These are phyloP conservation scores for Acanthamoeba castellanii DNA, from an alignment of 208 protist genomes.

Conservation along the genomic window DNA sequence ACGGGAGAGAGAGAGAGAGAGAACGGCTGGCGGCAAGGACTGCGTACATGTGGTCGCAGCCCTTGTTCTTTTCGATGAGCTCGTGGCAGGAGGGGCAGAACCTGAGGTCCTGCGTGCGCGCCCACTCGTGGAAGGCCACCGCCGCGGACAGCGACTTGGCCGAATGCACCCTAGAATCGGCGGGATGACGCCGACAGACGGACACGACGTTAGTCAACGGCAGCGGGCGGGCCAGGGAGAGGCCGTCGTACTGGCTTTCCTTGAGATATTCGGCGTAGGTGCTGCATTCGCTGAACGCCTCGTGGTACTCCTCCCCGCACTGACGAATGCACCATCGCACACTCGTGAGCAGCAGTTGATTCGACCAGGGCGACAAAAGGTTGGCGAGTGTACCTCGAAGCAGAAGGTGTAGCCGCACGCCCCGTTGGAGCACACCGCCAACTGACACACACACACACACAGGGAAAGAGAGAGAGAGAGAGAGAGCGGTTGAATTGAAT, in stretches of 20 bases:
- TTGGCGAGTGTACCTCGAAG: neutral
- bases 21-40: too few species aligned
- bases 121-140: constrained; percentile 5
- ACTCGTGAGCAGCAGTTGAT: neutral
- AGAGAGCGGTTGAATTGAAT: too few species aligned
- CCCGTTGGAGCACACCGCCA: neutral
- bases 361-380: too few species aligned
- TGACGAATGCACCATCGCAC: neutral
- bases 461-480: neutral
- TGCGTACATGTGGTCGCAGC: neutral
- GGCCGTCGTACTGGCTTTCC: neutral
- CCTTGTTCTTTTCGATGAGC: constrained; percentile 18
- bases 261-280: neutral
- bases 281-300: neutral
- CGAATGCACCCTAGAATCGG: neutral
- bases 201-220: too few species aligned
- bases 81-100: neutral
- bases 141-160: neutral
- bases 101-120: neutral
- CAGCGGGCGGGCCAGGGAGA: too few species aligned
- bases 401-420: neutral
- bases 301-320: neutral
- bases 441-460: neutral
- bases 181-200: too few species aligned
- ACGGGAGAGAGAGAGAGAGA: too few species aligned